Percentiles rank a stretch among this genome's conserved stretches.
These are phyloP conservation scores for Ochetophila trinervis DNA, from an alignment of 306 rosid genomes.

Conservation along the genomic window DNA sequence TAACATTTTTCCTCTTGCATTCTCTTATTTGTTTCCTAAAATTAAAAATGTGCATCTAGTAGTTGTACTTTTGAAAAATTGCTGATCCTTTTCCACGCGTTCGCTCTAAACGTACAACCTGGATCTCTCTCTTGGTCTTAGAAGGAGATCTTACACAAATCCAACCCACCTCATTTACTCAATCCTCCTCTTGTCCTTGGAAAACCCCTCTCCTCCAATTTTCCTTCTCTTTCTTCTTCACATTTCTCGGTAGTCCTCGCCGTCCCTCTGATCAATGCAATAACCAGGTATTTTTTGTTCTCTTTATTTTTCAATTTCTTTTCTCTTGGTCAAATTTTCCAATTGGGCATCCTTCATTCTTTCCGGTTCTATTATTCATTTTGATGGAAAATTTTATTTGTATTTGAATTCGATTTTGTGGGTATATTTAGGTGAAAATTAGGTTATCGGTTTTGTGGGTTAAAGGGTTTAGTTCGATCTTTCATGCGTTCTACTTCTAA, in stretches of 20 bases:
- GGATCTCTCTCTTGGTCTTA: neutral
- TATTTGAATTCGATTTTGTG: neutral
- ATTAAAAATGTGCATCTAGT: neutral
- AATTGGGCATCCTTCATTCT: neutral
- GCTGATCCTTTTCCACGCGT: neutral
- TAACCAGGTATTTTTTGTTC: conserved; percentile 7
- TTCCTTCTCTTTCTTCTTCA: neutral
- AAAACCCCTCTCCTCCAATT: conserved; percentile 5
- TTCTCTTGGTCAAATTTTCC: conserved; percentile 9
- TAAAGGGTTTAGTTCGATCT: conserved; percentile 11
- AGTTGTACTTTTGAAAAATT: conserved; percentile 4
- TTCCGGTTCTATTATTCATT: neutral
- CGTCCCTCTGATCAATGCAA: conserved; percentile 35
- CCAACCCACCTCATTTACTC: neutral
- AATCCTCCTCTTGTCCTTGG: neutral
- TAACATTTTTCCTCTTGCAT: too few species aligned
- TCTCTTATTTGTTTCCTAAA: neutral
- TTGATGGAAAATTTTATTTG: neutral
- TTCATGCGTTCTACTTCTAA: conserved; percentile 3
- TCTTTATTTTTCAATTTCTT: neutral
- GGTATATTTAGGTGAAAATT: neutral
- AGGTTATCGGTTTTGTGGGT: conserved; percentile 1
- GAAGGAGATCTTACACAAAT: neutral
- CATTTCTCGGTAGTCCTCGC: conserved; percentile 17
- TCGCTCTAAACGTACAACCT: conserved; percentile 24